Evolutionary conservation across 2,329 filamentous ascomycete species (phyloP).

Genomic region (Clarireedia paspali): DNA sequence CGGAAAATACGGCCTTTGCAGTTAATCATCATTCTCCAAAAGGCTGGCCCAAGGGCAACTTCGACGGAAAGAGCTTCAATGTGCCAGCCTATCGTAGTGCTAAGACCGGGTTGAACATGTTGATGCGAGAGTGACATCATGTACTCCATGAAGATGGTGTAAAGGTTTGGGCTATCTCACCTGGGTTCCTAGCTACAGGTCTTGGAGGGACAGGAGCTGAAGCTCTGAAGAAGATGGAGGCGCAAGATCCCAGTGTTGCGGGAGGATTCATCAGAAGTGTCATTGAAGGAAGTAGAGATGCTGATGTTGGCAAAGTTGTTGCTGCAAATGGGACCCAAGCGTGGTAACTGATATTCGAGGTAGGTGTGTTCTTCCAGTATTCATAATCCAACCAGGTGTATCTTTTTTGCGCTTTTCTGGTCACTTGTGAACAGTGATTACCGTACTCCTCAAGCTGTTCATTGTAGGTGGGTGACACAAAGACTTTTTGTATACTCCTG

Average conservation of each 20-base stretch:
- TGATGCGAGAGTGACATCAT: constrained; percentile 39
- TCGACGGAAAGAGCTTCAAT: constrained; percentile 16
- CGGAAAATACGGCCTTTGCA: constrained; percentile 24
- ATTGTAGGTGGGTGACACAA: too few species aligned
- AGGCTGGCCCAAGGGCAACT: constrained; percentile 33
- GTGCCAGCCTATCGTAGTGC: constrained; percentile 32
- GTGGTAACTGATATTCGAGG: background rate
- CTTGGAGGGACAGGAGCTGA: constrained; percentile 22
- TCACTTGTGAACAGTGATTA: too few species aligned
- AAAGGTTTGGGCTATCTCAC: constrained; percentile 41
- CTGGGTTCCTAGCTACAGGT: constrained; percentile 41
- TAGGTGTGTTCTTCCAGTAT: too few species aligned
- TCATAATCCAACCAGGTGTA: too few species aligned
- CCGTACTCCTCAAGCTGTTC: too few species aligned
- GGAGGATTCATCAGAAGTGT: constrained; percentile 34
- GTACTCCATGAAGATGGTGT: constrained; percentile 41
- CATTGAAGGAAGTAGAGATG: constrained; percentile 35
- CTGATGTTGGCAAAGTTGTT: constrained; percentile 34
- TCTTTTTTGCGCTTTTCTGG: too few species aligned
- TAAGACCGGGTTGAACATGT: constrained; percentile 42
- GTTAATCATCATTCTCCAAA: constrained; percentile 23
- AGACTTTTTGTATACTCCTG: too few species aligned
- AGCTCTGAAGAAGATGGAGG: constrained; percentile 19
- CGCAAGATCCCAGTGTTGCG: constrained; percentile 30
- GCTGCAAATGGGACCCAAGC: constrained; percentile 5